Base-by-base conservation (phyloP, 805 yeast species). In the Candida odintsovae region DNA sequence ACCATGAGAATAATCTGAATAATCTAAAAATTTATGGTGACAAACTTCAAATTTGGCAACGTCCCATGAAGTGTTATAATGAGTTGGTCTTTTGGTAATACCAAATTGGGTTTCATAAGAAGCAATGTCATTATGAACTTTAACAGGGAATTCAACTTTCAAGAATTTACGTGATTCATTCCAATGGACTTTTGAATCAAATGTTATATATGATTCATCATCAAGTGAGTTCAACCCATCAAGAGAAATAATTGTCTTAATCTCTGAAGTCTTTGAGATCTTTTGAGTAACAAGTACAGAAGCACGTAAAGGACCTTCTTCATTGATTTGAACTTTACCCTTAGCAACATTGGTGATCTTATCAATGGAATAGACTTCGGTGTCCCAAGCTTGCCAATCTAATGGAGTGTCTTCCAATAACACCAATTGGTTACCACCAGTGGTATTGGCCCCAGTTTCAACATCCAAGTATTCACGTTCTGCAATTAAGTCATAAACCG, bases 321-420 rank as follows among this genome's bases (percentile, higher is more conserved):
- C 74, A 31, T 65, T 66, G 16, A 70, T 67, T 21, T 72, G 69
- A 13, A 71, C 63, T 5, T 52, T 48, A 28, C 70, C 65, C 6
- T 58, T 57, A 31, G 63, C 58, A 23, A 83, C 63, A 52, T 80
- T 78, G 45, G 69, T 70, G 60, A 76, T 80, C 59, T 84, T 89
- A 56, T 84, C 88, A 47, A 88, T 75, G 0, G 96, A 86, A 61
- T 79, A 94, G 48, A 90, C 73, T 62, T 92, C 99, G 0, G 98
- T 92, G 63, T 92, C 99, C 99, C 99, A 92, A 2, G 98, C 98
- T 40, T 89, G 96, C 82, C 82, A 92, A 47, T 76, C 83, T 58
- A 88, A 71, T 10, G 99, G 99, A 51, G 88, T 86, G 63, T 94
- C 99, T 53, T 90, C 90, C 58, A 86, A 86, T 47, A 94, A 61